phyloP scores from a whole-genome alignment of 1,139 yeast species.

The Meyerozyma guilliermondii region DNA sequence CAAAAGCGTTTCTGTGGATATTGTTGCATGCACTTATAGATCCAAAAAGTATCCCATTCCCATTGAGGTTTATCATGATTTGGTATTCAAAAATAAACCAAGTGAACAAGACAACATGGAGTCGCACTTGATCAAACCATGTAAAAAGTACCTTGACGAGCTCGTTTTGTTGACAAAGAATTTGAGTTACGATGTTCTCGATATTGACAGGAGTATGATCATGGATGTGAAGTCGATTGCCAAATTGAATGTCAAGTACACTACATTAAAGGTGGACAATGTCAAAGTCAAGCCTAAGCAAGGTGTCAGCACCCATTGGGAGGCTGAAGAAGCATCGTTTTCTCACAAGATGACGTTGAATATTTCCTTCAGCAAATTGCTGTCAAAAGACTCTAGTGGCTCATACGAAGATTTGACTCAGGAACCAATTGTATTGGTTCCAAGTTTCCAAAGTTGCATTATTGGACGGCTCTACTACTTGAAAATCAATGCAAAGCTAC shows the following conservation, averaged over 20 bases:
- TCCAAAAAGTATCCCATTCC: constrained; percentile 21
- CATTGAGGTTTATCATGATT: constrained; percentile 14
- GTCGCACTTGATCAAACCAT: constrained; percentile 14
- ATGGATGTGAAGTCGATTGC: constrained; percentile 19
- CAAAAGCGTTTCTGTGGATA: constrained; percentile 14
- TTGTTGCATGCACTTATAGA: constrained; percentile 16
- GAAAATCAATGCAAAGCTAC: constrained; percentile 13
- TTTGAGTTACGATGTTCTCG: constrained; percentile 12
- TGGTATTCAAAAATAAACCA: constrained; percentile 13
- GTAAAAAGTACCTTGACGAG: constrained; percentile 13
- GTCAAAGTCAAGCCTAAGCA: constrained; percentile 4
- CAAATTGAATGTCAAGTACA: constrained; percentile 13
- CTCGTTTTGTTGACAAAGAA: constrained; percentile 9
- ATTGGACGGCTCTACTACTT: constrained; percentile 22
- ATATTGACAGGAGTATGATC: constrained; percentile 11
- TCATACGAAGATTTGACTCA: constrained; percentile 9
- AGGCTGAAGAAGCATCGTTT: background rate
- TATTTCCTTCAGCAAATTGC: constrained; percentile 8
- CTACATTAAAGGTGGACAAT: constrained; percentile 12
- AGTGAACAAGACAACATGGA: constrained; percentile 15
- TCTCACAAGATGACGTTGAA: constrained; percentile 6
- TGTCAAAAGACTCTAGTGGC: constrained; percentile 7
- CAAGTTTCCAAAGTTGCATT: constrained; percentile 24
- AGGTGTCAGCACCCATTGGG: constrained; percentile 9
- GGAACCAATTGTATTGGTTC: constrained; percentile 17